Base-by-base conservation (phyloP, 495 filamentous ascomycete species). In the Neurospora sublineolata region DNA sequence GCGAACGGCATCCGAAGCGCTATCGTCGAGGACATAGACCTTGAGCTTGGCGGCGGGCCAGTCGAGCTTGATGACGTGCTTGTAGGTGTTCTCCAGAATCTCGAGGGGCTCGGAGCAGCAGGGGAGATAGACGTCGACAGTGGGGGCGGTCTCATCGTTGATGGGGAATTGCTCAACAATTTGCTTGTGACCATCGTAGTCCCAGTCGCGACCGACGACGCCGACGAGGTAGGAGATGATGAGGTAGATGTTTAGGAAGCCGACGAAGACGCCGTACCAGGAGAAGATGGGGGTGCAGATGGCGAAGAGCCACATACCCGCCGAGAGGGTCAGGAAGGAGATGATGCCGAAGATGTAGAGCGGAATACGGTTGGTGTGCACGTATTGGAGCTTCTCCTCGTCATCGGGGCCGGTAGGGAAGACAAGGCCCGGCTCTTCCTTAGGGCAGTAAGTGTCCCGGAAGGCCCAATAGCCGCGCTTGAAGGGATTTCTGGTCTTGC, bases 181-280 rank as follows among this genome's bases (percentile, higher is more conserved):
- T 0, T 71, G 37, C 67, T 68, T 52, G 69, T 79, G 78, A 0
- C 70, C 67, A 3, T 64, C 52, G 52, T 74, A 79, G 72, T 79
- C 76, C 78, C 78, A 79, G 73, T 79, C 78, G 16, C 64, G 58
- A 44, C 78, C 78, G 40, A 79, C 40, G 60, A 79, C 69, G 40
- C 78, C 78, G 42, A 79, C 78, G 38, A 78, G 71, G 67, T 79
- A 79, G 37, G 78, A 79, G 72, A 79, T 79, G 69, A 77, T 69
- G 41, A 79, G 75, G 60, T 79, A 79, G 74, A 79, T 64, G 74
- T 79, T 79, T 73, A 79, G 78, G 72, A 79, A 79, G 64, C 70
- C 73, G 58, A 79, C 78, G 41, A 79, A 79, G 37, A 78, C 74
- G 52, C 78, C 78, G 71, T 79, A 79, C 78, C 78, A 79, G n/a